A percentile compares a stretch with the other conserved stretches of the same genome.
phyloP scores from a whole-genome alignment of 2,329 filamentous ascomycete species.

The Diaporthe citrichinensis region DNA sequence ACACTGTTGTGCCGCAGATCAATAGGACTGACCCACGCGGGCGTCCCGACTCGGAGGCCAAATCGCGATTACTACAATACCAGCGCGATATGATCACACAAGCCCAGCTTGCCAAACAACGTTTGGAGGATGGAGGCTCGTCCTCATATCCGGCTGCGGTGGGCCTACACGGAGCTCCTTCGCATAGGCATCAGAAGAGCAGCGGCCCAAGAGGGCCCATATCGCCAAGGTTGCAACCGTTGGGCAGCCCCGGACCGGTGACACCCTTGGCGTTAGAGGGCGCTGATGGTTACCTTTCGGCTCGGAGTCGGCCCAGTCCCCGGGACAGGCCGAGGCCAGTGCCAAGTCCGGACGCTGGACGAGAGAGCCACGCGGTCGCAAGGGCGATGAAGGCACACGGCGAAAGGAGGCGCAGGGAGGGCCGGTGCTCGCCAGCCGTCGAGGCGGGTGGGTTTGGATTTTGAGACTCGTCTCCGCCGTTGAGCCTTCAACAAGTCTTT shows the following conservation, averaged over 20 bases:
- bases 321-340: conserved; percentile 41
- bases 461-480: conserved; percentile 33
- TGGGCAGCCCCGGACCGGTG: conserved; percentile 72
- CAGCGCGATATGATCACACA: conserved; percentile 74
- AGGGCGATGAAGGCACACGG: conserved; percentile 52
- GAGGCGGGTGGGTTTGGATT: conserved; percentile 51
- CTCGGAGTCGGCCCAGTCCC: conserved; percentile 3
- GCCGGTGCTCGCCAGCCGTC: conserved; percentile 50
- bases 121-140: conserved; percentile 47
- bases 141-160: conserved; percentile 49
- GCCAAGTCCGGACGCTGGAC: conserved; percentile 42
- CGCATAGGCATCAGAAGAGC: conserved; percentile 53
- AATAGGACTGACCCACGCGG: conserved; percentile 48
- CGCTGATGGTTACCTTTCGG: conserved; percentile 54
- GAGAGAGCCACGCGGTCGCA: conserved; percentile 48
- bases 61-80: conserved; percentile 69
- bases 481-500: background rate
- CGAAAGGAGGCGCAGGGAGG: conserved; percentile 50
- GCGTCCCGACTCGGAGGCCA: conserved; percentile 62
- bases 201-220: conserved; percentile 50
- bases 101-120: conserved; percentile 61
- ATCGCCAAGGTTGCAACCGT: conserved; percentile 64
- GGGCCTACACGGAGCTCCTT: conserved; percentile 52
- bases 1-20: conserved; percentile 51
- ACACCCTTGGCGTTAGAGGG: conserved; percentile 72